A percentile compares a stretch with the other conserved stretches of the same genome.
Conservation (phyloP, 2,329 filamentous ascomycete genomes). For the Fusarium sterilihyphosum region DNA sequence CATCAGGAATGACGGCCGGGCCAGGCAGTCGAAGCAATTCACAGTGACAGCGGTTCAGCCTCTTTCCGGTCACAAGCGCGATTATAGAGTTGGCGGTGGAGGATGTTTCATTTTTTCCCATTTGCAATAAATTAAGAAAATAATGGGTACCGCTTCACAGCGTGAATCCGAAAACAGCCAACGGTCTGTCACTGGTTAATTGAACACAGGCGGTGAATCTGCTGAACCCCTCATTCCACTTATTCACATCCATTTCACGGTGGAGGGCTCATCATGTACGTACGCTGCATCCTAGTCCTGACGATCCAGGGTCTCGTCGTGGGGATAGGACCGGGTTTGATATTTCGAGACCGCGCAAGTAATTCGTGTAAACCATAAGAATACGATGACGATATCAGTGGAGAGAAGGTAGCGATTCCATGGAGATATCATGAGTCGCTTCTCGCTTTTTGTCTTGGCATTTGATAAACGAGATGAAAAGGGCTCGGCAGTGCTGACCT, state of each 20-base stretch:
- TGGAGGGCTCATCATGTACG: background rate
- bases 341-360: background rate
- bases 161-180: constrained; percentile 13
- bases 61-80: constrained; percentile 7
- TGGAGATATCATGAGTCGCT: constrained; percentile 7
- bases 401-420: constrained; percentile 6
- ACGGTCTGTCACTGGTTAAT: constrained; percentile 9
- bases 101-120: constrained; percentile 9
- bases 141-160: constrained; percentile 4
- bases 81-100: constrained; percentile 10
- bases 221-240: constrained; percentile 29
- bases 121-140: constrained; percentile 3
- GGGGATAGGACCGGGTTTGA: constrained; percentile 5
- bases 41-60: background rate
- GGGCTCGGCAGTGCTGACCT: constrained; percentile 3
- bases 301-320: constrained; percentile 33
- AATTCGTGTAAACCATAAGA: constrained; percentile 2
- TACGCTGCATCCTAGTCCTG: constrained; percentile 5
- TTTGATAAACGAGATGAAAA: constrained; percentile 27
- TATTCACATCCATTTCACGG: constrained; percentile 12
- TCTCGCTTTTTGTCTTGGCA: constrained; percentile 16
- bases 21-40: constrained; percentile 16
- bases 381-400: constrained; percentile 24
- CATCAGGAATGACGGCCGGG: constrained; percentile 20
- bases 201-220: constrained; percentile 23